These are phyloP conservation scores for Suillus subalutaceus DNA, from an alignment of 768 basidiomycete genomes.

Conservation along the genomic window DNA sequence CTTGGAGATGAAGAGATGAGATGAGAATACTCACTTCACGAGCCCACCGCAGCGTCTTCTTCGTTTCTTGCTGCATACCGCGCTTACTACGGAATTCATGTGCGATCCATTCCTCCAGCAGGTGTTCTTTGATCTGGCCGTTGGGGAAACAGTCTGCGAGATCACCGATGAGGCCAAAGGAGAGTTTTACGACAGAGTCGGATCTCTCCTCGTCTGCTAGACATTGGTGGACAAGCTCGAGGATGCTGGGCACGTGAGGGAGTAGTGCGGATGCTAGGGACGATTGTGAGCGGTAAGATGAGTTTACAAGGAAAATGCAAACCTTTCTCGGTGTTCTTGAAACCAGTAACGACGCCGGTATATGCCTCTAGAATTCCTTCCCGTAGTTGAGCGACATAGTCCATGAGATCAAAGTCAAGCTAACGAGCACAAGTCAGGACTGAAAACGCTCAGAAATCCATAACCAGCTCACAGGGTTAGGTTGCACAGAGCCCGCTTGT, in stretches of 20 bases:
- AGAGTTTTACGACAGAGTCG: slow-evolving; percentile 73
- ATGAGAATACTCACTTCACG: slow-evolving; percentile 65
- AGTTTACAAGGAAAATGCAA: not conserved
- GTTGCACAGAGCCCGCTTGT: slow-evolving; percentile 87
- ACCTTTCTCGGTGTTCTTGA: slow-evolving; percentile 87
- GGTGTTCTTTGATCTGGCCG: slow-evolving; percentile 77
- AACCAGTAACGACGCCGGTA: slow-evolving; percentile 88
- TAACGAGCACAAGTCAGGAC: slow-evolving; percentile 26
- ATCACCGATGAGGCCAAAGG: slow-evolving; percentile 90
- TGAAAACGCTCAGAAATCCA: not conserved
- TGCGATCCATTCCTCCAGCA: slow-evolving; percentile 82
- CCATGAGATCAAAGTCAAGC: slow-evolving; percentile 89
- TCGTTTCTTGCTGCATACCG: slow-evolving; percentile 76
- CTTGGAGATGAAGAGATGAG: not conserved
- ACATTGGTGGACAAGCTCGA: slow-evolving; percentile 81
- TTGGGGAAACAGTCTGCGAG: slow-evolving; percentile 85
- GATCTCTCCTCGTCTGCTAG: slow-evolving; percentile 81
- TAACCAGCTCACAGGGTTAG: slow-evolving; percentile 70
- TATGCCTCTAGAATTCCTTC: slow-evolving; percentile 98
- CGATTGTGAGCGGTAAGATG: slow-evolving; percentile 4
- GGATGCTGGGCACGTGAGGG: slow-evolving; percentile 69
- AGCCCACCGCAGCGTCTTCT: slow-evolving; percentile 92
- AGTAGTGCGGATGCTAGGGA: slow-evolving; percentile 44
- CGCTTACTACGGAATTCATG: slow-evolving; percentile 71
- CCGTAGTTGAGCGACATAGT: slow-evolving; percentile 87